These are phyloP conservation scores for Penicillium salamii DNA, from an alignment of 495 filamentous ascomycete species.

Conservation along the genomic window DNA sequence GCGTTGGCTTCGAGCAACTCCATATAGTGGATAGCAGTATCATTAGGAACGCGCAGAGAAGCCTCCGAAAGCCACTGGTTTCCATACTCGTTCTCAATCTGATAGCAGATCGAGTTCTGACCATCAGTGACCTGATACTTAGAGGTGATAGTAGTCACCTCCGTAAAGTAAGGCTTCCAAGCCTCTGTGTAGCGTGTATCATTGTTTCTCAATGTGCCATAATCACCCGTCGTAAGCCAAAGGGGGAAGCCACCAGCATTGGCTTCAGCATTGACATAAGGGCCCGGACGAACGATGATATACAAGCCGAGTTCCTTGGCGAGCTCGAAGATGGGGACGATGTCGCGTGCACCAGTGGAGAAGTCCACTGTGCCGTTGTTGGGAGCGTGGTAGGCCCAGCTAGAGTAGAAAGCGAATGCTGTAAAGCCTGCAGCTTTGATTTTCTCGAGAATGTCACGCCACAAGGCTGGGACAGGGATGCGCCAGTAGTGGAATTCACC, in stretches of 20 bases:
- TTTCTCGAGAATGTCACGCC: conserved; percentile 60
- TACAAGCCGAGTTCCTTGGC: conserved; percentile 50
- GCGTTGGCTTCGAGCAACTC: conserved; percentile 49
- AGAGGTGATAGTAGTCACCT: conserved; percentile 48
- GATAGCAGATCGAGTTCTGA: conserved; percentile 52
- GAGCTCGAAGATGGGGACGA: conserved; percentile 50
- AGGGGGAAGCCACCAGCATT: conserved; percentile 58
- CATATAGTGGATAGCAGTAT: conserved; percentile 53
- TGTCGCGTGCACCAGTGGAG: conserved; percentile 51
- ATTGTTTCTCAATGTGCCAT: conserved; percentile 55
- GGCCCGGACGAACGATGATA: conserved; percentile 36
- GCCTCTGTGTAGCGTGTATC: conserved; percentile 56
- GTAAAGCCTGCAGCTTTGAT: conserved; percentile 61
- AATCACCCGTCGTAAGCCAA: conserved; percentile 62
- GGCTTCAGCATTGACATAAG: conserved; percentile 50
- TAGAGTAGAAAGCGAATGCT: conserved; percentile 52
- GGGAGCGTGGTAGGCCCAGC: conserved; percentile 57
- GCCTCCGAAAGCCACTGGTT: conserved; percentile 50
- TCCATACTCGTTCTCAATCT: conserved; percentile 63
- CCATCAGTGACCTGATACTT: conserved; percentile 56
- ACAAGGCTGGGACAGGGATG: conserved; percentile 56
- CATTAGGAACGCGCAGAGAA: conserved; percentile 40
- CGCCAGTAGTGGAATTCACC: conserved; percentile 64
- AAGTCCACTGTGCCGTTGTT: conserved; percentile 55
- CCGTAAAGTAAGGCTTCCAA: conserved; percentile 45